Percentiles rank a stretch among this genome's conserved stretches.
These are phyloP conservation scores for Lenzites betulinus DNA, from an alignment of 768 basidiomycete species.

Conservation along the genomic window DNA sequence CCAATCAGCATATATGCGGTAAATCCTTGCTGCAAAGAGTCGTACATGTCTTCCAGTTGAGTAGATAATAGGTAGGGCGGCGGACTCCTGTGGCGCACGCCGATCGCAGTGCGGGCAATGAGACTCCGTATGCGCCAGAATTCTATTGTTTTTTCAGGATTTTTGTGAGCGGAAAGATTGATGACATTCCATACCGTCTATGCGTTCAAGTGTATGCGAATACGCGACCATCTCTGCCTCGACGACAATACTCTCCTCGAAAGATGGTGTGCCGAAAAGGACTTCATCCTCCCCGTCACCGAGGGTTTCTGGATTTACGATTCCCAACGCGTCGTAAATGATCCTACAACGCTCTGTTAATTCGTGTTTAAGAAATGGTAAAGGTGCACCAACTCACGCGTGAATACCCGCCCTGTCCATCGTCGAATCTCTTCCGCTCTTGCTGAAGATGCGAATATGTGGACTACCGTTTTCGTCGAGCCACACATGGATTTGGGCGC, in stretches of 20 bases:
- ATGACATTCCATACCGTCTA: constrained; percentile 62
- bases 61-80: neutral
- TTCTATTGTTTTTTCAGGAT: constrained; percentile 47
- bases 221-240: constrained; percentile 95
- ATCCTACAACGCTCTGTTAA: too few species aligned
- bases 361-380: too few species aligned
- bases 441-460: constrained; percentile 80
- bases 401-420: constrained; percentile 71
- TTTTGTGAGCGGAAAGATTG: neutral
- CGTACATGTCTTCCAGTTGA: constrained; percentile 11
- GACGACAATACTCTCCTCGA: constrained; percentile 41
- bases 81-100: constrained; percentile 41
- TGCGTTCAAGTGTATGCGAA: constrained; percentile 50
- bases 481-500: constrained; percentile 89
- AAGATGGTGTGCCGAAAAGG: neutral
- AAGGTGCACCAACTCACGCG: constrained; percentile 29
- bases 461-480: constrained; percentile 38
- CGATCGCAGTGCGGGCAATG: constrained; percentile 57
- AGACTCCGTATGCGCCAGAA: constrained; percentile 74
- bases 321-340: neutral
- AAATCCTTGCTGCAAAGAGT: constrained; percentile 3
- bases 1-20: too few species aligned
- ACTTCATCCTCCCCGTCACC: constrained; percentile 35
- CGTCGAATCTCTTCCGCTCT: constrained; percentile 85
- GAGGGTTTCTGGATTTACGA: constrained; percentile 23